Evolutionary conservation across 139 green algal species (phyloP).

Genomic region (Asterochloris erici): DNA sequence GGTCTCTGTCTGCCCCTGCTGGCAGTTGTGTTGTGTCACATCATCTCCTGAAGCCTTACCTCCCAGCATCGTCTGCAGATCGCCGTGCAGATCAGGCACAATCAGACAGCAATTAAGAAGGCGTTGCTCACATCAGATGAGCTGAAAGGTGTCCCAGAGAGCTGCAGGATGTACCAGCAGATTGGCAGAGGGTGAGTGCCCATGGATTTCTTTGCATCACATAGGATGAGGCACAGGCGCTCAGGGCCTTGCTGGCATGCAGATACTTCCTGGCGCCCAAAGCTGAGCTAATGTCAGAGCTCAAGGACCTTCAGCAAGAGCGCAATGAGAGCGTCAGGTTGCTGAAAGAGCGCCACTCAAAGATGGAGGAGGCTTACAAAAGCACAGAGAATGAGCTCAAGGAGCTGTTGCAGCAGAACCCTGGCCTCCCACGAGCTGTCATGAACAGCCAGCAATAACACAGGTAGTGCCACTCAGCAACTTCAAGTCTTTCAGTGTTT

Average conservation of each 20-base stretch:
- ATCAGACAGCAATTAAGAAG: background rate
- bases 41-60: background rate
- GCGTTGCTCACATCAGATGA: conserved; percentile 19
- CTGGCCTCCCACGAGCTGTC: conserved; percentile 10
- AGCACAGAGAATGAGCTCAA: conserved; percentile 18
- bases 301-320: background rate
- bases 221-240: background rate
- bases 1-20: background rate
- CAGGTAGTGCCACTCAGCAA: background rate
- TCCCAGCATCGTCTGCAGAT: background rate
- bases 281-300: background rate
- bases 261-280: conserved; percentile 31
- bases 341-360: conserved; percentile 6
- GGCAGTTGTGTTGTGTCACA: background rate
- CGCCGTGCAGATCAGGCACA: conserved; percentile 12
- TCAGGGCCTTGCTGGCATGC: background rate
- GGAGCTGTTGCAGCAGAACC: conserved; percentile 17
- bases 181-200: conserved; percentile 24
- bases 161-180: conserved; percentile 14
- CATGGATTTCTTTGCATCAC: background rate
- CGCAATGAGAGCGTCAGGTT: background rate
- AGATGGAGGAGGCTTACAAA: conserved; percentile 1
- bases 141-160: conserved; percentile 6
- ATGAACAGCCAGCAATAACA: background rate
- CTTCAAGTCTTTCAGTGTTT: background rate